A percentile compares a stretch with the other conserved stretches of the same genome.
Evolutionary conservation across 164 flowering plant genomes (phyloP).

Genomic region (Taxillus chinensis): DNA sequence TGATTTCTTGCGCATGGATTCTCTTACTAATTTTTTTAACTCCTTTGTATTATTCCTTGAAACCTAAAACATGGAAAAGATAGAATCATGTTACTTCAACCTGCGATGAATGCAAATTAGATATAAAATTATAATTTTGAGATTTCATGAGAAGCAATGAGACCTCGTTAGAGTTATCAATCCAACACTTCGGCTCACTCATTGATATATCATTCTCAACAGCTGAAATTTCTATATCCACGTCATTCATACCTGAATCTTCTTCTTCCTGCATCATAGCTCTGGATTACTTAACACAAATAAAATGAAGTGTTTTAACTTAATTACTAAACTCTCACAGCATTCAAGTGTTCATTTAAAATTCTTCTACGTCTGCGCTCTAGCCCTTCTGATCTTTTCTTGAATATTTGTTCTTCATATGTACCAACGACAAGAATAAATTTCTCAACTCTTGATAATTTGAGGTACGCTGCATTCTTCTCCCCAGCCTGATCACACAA

Average conservation of each 20-base stretch:
- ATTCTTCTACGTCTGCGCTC: conserved; percentile 15
- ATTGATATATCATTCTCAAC: neutral
- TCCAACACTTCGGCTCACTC: neutral
- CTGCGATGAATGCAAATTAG: neutral
- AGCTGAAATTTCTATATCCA: neutral
- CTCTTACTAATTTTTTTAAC: conserved; percentile 18
- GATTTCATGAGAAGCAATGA: neutral
- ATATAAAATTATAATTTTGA: too few species aligned
- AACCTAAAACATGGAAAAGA: conserved; percentile 5
- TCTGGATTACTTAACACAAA: neutral
- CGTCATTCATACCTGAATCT: neutral
- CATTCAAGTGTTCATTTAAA: conserved; percentile 3
- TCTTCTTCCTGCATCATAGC: neutral
- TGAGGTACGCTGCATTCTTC: conserved; percentile 20
- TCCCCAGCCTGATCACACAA: conserved; percentile 20
- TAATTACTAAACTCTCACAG: conserved; percentile 1
- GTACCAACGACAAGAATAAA: conserved; percentile 32
- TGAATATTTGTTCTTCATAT: conserved; percentile 41
- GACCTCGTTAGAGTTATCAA: conserved; percentile 1
- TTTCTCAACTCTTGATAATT: conserved; percentile 35
- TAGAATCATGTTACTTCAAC: neutral
- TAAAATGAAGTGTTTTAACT: too few species aligned
- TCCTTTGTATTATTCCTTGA: conserved; percentile 23
- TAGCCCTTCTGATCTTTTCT: conserved; percentile 24
- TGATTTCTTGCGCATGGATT: conserved; percentile 4